Evolutionary conservation across 2,329 filamentous ascomycete genomes (phyloP), one percentile per base, ranked within the genome.

Genomic region (Talaromyces sp.): DNA sequence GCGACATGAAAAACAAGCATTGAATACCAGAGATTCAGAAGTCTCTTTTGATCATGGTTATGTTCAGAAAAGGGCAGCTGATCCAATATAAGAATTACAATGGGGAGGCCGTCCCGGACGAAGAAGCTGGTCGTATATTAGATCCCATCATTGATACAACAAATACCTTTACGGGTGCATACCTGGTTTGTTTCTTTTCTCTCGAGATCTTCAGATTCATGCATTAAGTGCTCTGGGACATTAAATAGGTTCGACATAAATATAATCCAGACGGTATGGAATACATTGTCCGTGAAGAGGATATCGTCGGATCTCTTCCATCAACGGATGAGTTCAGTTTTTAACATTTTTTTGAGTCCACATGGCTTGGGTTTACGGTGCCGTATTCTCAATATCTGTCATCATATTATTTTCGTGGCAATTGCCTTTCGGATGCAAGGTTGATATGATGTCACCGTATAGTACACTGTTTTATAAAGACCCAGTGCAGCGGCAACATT

Each of bases 111-210:
- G 14, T 14, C 26, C 50, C 32, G 9, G 51, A 35, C 26, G 38
- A 55, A 53, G 32, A 55, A 46, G 38, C 43, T n/a, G 55, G 55
- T 19, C 59, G 56, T 41, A 55, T 61, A 46, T 17, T 61, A 49
- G 59, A 61, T 21, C 51, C 59, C 27, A 58, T 61, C 11, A 35
- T 61, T 31, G 59, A 61, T 55, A 58, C 56, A 43, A 58, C 59
- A 13, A 61, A 61, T 51, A 55, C 59, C 3, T 61, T 61, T 21
- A 61, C 59, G 4, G 59, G 59, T 21, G 59, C 59, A 55, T 61
- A 61, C 32, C n/a, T 61, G 55, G 59, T 61, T 54, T 32, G 17
- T 59, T 26, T 31, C 7, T 31, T 17, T 27, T 41, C 29, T 11
- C 29, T 35, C 21, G n/a, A 54, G 27, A 54, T 26, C 11, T 29